Evolutionary conservation across 2,329 filamentous ascomycete genomes (phyloP).

Genomic region (Talaromyces sp.): DNA sequence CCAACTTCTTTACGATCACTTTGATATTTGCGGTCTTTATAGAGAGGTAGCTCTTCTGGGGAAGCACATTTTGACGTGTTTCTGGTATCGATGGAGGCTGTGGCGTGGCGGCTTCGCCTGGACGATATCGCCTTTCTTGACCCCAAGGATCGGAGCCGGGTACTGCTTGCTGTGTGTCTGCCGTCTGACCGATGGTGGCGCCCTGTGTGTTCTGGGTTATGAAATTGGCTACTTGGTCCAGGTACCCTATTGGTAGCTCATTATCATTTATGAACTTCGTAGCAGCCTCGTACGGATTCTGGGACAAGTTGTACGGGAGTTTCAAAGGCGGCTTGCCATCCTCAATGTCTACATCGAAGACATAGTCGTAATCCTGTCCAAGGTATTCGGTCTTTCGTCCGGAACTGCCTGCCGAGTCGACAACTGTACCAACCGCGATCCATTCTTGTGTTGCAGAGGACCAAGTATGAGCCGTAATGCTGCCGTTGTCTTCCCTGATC

Average conservation of each 20-base stretch:
- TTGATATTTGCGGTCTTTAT: conserved; percentile 70
- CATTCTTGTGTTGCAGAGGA: conserved; percentile 69
- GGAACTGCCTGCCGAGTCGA: conserved; percentile 80
- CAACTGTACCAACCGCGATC: conserved; percentile 90
- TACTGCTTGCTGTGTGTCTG: conserved; percentile 43
- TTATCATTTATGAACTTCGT: conserved; percentile 89
- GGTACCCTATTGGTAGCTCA: conserved; percentile 78
- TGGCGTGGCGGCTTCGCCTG: conserved; percentile 56
- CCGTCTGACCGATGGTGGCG: conserved; percentile 68
- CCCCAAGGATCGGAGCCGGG: conserved; percentile 69
- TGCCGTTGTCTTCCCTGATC: conserved; percentile 78
- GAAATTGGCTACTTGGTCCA: conserved; percentile 90
- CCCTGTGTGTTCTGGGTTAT: conserved; percentile 88
- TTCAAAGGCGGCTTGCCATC: conserved; percentile 91
- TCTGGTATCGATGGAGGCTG: conserved; percentile 20
- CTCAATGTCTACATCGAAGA: conserved; percentile 95
- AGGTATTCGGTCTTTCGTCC: conserved; percentile 73
- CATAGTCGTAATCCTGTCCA: conserved; percentile 89
- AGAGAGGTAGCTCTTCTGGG: conserved; percentile 73
- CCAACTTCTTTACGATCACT: conserved; percentile 72
- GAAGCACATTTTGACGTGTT: conserved; percentile 60
- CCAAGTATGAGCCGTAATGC: conserved; percentile 85
- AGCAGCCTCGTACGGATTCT: conserved; percentile 89
- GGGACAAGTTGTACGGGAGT: conserved; percentile 86
- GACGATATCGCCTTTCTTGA: conserved; percentile 72